phyloP scores from a whole-genome alignment of 441 rosid species.

The Erodium texanum region DNA sequence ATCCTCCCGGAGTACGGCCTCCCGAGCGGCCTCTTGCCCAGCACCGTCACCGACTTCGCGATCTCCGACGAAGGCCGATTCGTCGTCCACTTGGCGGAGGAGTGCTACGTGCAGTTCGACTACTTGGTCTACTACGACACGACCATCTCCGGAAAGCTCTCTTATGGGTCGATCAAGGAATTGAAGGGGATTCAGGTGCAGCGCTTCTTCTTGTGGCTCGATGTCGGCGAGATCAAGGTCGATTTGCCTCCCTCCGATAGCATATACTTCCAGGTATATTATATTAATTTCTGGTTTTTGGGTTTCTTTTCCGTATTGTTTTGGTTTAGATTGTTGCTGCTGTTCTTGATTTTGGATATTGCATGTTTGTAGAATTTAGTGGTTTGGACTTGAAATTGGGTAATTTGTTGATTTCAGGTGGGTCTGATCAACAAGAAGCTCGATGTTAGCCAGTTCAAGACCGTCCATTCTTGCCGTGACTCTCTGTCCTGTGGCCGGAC shows the following conservation, averaged over 20 bases:
- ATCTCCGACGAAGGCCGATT: conserved; percentile 60
- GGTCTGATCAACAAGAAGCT: conserved; percentile 85
- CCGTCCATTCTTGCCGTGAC: conserved; percentile 72
- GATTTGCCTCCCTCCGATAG: conserved; percentile 78
- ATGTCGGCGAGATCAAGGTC: conserved; percentile 74
- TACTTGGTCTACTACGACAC: conserved; percentile 74
- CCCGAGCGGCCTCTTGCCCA: conserved; percentile 71
- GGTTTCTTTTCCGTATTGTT: not conserved
- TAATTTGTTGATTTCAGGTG: conserved; percentile 22
- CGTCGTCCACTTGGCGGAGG: conserved; percentile 35
- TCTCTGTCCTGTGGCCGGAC: conserved; percentile 36
- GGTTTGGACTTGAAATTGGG: not conserved
- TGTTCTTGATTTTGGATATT: not conserved
- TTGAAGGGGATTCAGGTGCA: conserved; percentile 79
- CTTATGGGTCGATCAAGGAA: conserved; percentile 59
- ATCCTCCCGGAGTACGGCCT: conserved; percentile 78
- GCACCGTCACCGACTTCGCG: conserved; percentile 44
- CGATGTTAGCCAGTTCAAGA: conserved; percentile 63
- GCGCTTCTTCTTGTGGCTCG: conserved; percentile 62
- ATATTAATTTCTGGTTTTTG: too few species aligned
- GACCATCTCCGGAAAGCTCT: conserved; percentile 52
- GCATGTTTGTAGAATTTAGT: not conserved
- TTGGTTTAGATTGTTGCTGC: not conserved
- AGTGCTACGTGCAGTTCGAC: conserved; percentile 67
- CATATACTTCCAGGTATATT: conserved; percentile 50